phyloP scores from a whole-genome alignment of 1,284 basidiomycete genomes.

The Microbotryum intermedium region DNA sequence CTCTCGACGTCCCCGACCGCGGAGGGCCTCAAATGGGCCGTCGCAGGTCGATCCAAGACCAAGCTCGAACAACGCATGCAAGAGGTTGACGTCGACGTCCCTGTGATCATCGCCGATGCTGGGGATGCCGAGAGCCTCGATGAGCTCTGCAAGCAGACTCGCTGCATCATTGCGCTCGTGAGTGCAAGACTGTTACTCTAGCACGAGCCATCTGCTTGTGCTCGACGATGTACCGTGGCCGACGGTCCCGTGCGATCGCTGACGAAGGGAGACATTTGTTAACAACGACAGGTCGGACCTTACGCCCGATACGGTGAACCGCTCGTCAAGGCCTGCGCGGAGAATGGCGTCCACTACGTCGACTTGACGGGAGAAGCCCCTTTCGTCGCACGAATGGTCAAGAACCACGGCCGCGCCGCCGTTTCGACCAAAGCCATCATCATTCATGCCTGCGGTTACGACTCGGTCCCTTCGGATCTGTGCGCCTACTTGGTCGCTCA shows the following conservation, averaged over 20 bases:
- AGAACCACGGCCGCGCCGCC: conserved; percentile 16
- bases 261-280: too few relatives aligned
- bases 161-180: conserved; percentile 27
- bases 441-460: conserved; percentile 29
- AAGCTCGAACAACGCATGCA: conserved; percentile 24
- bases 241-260: too few relatives aligned
- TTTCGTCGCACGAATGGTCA: conserved; percentile 24
- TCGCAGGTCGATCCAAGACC: conserved; percentile 23
- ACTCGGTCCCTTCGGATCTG: conserved; percentile 33
- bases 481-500: conserved; percentile 31
- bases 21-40: conserved; percentile 15
- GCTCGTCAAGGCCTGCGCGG: conserved; percentile 30
- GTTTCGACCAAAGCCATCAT: conserved; percentile 28
- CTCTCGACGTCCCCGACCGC: conserved; percentile 10
- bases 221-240: too few relatives aligned
- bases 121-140: conserved; percentile 49
- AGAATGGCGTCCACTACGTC: conserved; percentile 29
- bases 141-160: conserved; percentile 52
- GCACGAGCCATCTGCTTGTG: too few relatives aligned
- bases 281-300: conserved; percentile 18
- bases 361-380: conserved; percentile 31
- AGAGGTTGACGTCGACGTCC: conserved; percentile 12
- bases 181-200: not conserved
- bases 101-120: conserved; percentile 27
- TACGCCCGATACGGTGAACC: conserved; percentile 27